Conservation (phyloP, 1,284 basidiomycete species). For the Xerocomus amazonicus region DNA sequence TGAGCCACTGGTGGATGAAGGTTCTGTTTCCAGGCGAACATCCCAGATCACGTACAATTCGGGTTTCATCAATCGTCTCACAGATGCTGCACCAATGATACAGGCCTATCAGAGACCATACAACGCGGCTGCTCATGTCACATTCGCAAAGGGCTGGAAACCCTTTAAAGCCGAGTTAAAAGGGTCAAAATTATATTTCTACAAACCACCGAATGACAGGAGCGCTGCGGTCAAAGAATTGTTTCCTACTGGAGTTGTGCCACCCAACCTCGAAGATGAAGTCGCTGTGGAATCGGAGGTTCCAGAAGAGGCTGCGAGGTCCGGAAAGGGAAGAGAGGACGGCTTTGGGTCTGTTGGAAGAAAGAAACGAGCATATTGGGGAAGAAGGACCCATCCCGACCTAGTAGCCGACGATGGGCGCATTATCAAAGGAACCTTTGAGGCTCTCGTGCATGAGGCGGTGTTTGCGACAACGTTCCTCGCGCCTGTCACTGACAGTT, state of each 20-base stretch:
- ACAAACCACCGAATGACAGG: conserved; percentile 73
- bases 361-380: conserved; percentile 75
- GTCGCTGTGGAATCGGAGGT: conserved; percentile 25
- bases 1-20: conserved; percentile 22
- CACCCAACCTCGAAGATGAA: conserved; percentile 48
- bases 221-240: conserved; percentile 61
- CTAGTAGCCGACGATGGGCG: conserved; percentile 42
- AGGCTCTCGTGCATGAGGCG: conserved; percentile 74
- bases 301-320: conserved; percentile 27
- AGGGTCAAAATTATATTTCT: conserved; percentile 78
- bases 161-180: conserved; percentile 77
- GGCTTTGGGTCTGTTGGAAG: conserved; percentile 34
- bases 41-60: conserved; percentile 75
- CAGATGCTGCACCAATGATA: conserved; percentile 44
- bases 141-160: conserved; percentile 71
- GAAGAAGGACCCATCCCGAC: conserved; percentile 69
- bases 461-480: conserved; percentile 72
- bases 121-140: conserved; percentile 25
- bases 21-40: conserved; percentile 45
- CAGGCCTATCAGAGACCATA: conserved; percentile 32
- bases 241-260: conserved; percentile 63
- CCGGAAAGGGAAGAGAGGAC: conserved; percentile 36
- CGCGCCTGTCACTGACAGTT: conserved; percentile 12
- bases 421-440: conserved; percentile 63
- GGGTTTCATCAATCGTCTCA: conserved; percentile 71